These are phyloP conservation scores for Solanum chmielewskii DNA, from an alignment of 257 asterid species.

Conservation along the genomic window DNA sequence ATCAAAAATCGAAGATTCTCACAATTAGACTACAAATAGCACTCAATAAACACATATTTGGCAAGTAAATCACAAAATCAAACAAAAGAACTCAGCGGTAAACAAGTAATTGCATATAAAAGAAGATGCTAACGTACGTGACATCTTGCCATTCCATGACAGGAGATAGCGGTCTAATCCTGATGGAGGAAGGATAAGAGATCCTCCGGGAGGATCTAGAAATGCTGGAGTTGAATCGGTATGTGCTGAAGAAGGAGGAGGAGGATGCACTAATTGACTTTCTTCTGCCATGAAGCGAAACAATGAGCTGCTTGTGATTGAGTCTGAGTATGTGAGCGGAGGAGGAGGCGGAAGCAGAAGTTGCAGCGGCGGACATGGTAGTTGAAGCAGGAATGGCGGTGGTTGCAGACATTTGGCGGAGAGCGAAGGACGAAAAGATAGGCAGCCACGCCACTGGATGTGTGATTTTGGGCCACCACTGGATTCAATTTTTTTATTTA, in stretches of 20 bases:
- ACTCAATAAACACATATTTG: background rate
- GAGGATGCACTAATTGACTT: constrained; percentile 1
- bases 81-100: background rate
- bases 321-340: background rate
- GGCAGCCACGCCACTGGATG: background rate
- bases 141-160: constrained; percentile 90
- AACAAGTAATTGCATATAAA: background rate
- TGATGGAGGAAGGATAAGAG: background rate
- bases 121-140: constrained; percentile 38
- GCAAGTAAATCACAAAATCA: background rate
- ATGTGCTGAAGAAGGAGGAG: constrained; percentile 12
- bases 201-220: constrained; percentile 9
- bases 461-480: background rate
- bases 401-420: background rate
- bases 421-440: background rate
- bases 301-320: background rate
- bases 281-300: background rate
- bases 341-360: background rate
- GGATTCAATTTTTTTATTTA: background rate
- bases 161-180: constrained; percentile 23
- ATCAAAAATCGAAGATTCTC: background rate
- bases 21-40: background rate
- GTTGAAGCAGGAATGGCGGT: background rate
- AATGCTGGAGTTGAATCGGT: constrained; percentile 1
- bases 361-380: background rate